phyloP scores from a whole-genome alignment of 495 filamentous ascomycete genomes.

The Glutinoglossum americanum region DNA sequence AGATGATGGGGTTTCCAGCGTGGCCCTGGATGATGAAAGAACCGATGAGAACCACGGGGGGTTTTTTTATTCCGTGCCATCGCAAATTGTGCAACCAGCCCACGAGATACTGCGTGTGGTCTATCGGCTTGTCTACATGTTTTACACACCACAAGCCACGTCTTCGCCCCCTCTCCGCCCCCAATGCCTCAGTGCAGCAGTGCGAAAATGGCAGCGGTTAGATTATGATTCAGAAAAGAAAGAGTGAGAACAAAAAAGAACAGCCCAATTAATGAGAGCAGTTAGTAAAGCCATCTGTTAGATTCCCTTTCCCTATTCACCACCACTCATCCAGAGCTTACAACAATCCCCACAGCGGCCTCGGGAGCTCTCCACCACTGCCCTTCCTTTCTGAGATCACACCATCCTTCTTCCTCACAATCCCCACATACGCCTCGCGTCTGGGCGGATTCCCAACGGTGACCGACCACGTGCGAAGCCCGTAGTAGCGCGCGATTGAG shows the following conservation, averaged over 20 bases:
- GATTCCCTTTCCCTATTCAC: conserved; percentile 7
- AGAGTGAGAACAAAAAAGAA: not conserved
- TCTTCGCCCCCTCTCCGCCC: too few species aligned
- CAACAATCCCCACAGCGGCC: not conserved
- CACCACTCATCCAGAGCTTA: not conserved
- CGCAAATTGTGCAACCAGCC: too few species aligned
- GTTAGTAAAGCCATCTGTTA: conserved; percentile 9
- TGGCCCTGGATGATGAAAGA: too few species aligned
- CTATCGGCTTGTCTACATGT: too few species aligned
- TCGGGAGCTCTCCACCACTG: not conserved
- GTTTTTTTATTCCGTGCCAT: too few species aligned
- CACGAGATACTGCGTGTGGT: too few species aligned
- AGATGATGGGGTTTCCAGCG: too few species aligned
- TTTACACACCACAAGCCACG: too few species aligned
- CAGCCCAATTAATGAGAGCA: not conserved
- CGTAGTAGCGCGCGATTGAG: conserved; percentile 81
- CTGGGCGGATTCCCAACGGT: conserved; percentile 53
- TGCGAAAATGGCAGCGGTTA: too few species aligned
- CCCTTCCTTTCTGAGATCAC: conserved; percentile 11
- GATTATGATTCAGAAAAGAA: not conserved
- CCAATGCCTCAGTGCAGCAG: too few species aligned
- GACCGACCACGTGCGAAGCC: conserved; percentile 63
- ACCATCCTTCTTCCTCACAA: conserved; percentile 22
- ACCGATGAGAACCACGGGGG: too few species aligned
- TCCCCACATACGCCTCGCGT: conserved; percentile 74